Conservation (phyloP, 148 eudicot species). For the Rhododendron williamsianum region DNA sequence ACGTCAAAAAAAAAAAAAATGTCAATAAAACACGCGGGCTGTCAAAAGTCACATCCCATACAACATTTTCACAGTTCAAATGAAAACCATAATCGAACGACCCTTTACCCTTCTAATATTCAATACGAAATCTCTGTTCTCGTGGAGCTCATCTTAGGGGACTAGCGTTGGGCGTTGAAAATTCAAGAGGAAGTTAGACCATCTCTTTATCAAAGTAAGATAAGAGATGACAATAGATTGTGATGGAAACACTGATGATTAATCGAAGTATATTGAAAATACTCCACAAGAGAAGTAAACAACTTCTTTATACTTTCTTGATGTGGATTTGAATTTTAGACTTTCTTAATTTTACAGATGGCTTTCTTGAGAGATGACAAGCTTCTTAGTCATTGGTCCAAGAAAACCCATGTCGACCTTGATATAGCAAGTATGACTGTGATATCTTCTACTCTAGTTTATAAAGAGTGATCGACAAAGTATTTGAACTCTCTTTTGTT, state of each 20-base stretch:
- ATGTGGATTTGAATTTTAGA: neutral
- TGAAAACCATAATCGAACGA: neutral
- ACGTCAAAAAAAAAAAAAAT: no score
- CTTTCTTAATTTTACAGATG: neutral
- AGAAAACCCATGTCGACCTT: neutral
- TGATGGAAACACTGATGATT: neutral
- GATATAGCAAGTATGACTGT: neutral
- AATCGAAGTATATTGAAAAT: neutral
- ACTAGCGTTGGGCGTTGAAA: neutral
- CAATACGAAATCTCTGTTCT: neutral
- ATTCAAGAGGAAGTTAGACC: neutral
- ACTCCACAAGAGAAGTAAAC: neutral
- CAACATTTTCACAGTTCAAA: neutral
- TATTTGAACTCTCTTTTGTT: no score
- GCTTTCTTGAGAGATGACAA: neutral
- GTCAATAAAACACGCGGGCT: neutral
- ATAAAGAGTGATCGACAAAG: no score
- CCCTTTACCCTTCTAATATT: neutral
- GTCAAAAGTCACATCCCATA: neutral
- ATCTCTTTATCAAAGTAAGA: neutral
- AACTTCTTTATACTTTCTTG: neutral
- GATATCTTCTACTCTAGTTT: neutral
- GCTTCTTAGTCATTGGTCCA: neutral
- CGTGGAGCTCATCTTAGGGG: neutral
- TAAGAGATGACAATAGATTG: neutral